Conservation (phyloP, 1,284 basidiomycete species). For the Bjerkandera adusta region DNA sequence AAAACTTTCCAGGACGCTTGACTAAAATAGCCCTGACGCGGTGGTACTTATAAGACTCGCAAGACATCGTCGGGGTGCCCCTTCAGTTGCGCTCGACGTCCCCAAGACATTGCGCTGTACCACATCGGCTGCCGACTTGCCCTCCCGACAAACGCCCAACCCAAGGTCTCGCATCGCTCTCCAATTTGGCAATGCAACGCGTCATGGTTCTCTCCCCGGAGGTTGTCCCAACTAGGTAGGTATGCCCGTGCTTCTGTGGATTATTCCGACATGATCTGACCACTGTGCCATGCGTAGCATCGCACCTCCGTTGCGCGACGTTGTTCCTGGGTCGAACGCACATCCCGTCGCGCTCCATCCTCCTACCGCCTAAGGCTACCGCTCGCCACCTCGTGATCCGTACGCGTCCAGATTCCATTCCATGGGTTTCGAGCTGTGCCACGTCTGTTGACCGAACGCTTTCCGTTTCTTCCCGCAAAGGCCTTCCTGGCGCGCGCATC, state of each 20-base stretch:
- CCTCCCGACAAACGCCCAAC: too few species aligned
- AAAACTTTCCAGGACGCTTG: too few species aligned
- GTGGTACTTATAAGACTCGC: too few species aligned
- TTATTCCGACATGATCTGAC: constrained; percentile 3
- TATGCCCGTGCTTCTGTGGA: constrained; percentile 2
- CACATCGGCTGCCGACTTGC: too few species aligned
- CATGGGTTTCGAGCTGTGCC: not conserved
- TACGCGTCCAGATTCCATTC: not conserved
- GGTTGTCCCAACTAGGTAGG: too few species aligned
- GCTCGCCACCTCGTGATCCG: constrained; percentile 5
- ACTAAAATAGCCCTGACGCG: too few species aligned
- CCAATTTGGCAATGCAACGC: too few species aligned
- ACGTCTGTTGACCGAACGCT: not conserved
- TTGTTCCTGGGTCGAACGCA: not conserved
- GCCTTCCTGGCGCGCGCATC: not conserved
- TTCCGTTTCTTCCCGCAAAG: constrained; percentile 4
- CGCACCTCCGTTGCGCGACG: not conserved
- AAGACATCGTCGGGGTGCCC: too few species aligned
- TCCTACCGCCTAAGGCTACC: not conserved
- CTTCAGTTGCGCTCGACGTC: too few species aligned
- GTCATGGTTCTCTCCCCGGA: too few species aligned
- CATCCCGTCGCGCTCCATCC: not conserved
- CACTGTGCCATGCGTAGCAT: not conserved
- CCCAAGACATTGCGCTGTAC: too few species aligned
- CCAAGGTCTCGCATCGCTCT: too few species aligned